Percentiles rank a stretch among this genome's conserved stretches.
These are phyloP conservation scores for Herpetomonas tarakana DNA, from an alignment of 208 protist genomes.

Conservation along the genomic window DNA sequence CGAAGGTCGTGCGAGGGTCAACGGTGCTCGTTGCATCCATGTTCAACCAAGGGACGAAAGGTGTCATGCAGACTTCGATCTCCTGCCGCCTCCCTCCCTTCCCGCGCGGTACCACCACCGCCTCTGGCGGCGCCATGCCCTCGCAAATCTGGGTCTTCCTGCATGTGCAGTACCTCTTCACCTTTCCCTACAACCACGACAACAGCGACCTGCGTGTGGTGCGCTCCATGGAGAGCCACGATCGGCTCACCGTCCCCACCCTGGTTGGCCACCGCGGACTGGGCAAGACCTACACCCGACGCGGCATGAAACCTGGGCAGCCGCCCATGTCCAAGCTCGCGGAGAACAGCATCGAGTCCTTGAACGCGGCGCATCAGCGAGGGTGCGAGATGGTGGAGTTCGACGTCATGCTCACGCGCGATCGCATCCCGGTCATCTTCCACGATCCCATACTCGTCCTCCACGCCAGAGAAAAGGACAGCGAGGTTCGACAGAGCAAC, in stretches of 20 bases:
- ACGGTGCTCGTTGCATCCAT: constrained; percentile 33
- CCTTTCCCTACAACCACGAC: constrained; percentile 31
- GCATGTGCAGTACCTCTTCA: constrained; percentile 67
- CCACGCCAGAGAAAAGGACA: constrained; percentile 37
- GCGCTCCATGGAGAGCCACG: constrained; percentile 50
- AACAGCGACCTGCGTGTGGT: constrained; percentile 47
- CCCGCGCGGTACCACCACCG: background rate
- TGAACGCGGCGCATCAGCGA: constrained; percentile 69
- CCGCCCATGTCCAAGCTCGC: constrained; percentile 46
- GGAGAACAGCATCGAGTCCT: constrained; percentile 71
- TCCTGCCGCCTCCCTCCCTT: constrained; percentile 11
- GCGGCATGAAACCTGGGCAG: constrained; percentile 4
- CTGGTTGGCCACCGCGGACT: constrained; percentile 76
- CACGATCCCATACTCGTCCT: constrained; percentile 77
- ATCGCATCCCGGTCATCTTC: constrained; percentile 73
- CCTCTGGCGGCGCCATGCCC: background rate
- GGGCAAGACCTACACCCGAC: constrained; percentile 75
- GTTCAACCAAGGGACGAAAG: constrained; percentile 34
- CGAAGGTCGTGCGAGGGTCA: background rate
- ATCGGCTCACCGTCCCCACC: constrained; percentile 51
- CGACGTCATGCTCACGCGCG: constrained; percentile 80
- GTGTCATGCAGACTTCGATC: constrained; percentile 28
- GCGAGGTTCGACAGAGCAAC: constrained; percentile 1
- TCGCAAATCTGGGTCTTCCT: constrained; percentile 37
- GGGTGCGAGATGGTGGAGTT: constrained; percentile 80